Conservation (phyloP, 768 basidiomycete genomes). For the Tylopilus intermedius region DNA sequence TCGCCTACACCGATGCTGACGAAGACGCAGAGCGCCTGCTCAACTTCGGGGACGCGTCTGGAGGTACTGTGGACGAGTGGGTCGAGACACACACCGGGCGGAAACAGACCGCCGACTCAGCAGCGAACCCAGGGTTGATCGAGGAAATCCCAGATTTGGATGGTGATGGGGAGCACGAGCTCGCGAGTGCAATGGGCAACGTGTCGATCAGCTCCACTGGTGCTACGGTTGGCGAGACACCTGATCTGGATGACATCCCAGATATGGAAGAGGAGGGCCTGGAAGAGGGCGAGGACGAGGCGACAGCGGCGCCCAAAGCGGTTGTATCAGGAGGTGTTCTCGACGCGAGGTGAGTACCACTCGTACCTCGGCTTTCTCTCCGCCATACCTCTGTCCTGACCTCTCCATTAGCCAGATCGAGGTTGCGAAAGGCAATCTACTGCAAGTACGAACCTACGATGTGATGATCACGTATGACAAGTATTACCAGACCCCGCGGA, state of each 20-base stretch:
- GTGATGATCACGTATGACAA: slow-evolving; percentile 99
- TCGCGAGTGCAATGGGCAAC: slow-evolving; percentile 41
- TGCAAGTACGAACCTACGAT: slow-evolving; percentile 97
- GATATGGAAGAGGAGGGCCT: slow-evolving; percentile 98
- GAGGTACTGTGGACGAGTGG: slow-evolving; percentile 80
- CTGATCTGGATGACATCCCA: slow-evolving; percentile 94
- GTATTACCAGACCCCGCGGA: slow-evolving; percentile 96
- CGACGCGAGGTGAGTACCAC: slow-evolving; percentile 45
- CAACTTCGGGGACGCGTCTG: slow-evolving; percentile 66
- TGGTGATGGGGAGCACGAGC: slow-evolving; percentile 54
- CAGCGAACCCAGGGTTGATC: slow-evolving; percentile 59
- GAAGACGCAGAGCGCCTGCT: slow-evolving; percentile 94
- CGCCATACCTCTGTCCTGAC: not conserved
- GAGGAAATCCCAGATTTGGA: slow-evolving; percentile 88
- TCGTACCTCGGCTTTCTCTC: not conserved
- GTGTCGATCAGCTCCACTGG: slow-evolving; percentile 40
- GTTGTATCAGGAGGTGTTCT: slow-evolving; percentile 32
- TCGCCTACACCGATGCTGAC: slow-evolving; percentile 92
- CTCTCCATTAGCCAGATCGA: slow-evolving; percentile 47
- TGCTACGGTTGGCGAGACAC: slow-evolving; percentile 52
- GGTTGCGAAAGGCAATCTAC: slow-evolving; percentile 71
- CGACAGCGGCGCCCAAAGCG: slow-evolving; percentile 60
- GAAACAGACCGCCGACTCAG: slow-evolving; percentile 46
- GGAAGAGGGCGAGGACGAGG: slow-evolving; percentile 84
- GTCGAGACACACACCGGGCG: slow-evolving; percentile 95